Percentiles rank a stretch among this genome's conserved stretches.
phyloP scores from a whole-genome alignment of 345 rosid genomes.

The Clarkia xantiana region DNA sequence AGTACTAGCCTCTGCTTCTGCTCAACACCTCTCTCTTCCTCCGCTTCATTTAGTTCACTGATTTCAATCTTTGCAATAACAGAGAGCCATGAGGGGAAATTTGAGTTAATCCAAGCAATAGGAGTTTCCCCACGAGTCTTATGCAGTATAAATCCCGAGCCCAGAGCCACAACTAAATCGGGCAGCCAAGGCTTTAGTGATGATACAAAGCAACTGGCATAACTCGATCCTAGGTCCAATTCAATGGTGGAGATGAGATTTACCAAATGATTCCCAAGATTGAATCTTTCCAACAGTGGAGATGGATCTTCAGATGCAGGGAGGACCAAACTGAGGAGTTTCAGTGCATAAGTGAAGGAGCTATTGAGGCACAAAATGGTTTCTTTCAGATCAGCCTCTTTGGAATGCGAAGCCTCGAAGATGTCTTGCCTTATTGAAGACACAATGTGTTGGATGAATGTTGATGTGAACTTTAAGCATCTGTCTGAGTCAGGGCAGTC shows the following conservation, averaged over 20 bases:
- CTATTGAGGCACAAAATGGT: conserved; percentile 43
- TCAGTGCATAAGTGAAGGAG: conserved; percentile 59
- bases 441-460: conserved; percentile 30
- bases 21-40: conserved; percentile 19
- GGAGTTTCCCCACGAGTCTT: conserved; percentile 21
- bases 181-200: conserved; percentile 71
- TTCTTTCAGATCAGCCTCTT: conserved; percentile 43
- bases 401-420: conserved; percentile 21
- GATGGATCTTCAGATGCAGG: conserved; percentile 26
- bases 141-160: conserved; percentile 29
- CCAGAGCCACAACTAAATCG: conserved; percentile 73
- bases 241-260: conserved; percentile 40
- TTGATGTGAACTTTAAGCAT: conserved; percentile 41
- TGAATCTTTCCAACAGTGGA: conserved; percentile 37
- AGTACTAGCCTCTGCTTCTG: conserved; percentile 25
- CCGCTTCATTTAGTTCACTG: conserved; percentile 21
- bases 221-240: conserved; percentile 30
- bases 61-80: conserved; percentile 42
- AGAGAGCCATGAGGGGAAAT: conserved; percentile 50
- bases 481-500: conserved; percentile 25
- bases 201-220: conserved; percentile 37
- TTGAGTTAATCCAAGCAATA: conserved; percentile 24
- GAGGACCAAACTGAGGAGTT: conserved; percentile 51
- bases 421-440: conserved; percentile 25
- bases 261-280: conserved; percentile 46